These are phyloP conservation scores for Tetragonia tetragonoides DNA, from an alignment of 148 eudicot genomes.

Conservation along the genomic window DNA sequence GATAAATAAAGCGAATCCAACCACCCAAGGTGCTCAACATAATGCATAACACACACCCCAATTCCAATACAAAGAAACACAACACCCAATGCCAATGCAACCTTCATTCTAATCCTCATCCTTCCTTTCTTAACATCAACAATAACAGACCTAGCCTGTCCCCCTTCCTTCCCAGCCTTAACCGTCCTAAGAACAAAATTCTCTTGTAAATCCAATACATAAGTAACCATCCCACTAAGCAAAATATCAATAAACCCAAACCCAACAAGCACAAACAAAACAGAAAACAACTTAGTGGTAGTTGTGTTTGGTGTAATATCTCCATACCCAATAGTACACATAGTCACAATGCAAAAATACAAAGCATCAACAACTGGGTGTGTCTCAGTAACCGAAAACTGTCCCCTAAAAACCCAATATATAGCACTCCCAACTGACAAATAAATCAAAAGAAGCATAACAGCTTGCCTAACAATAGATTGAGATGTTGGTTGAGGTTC, in stretches of 20 bases:
- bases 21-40: conserved; percentile 72
- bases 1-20: conserved; percentile 85
- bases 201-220: conserved; percentile 91
- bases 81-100: conserved; percentile 82
- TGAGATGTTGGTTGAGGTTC: conserved; percentile 42
- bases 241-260: conserved; percentile 92
- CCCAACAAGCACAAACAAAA: conserved; percentile 85
- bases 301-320: conserved; percentile 88
- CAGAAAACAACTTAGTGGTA: conserved; percentile 70
- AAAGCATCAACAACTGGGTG: conserved; percentile 91
- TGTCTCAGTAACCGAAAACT: conserved; percentile 60
- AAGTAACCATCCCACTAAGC: conserved; percentile 89
- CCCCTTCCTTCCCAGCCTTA: conserved; percentile 42
- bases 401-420: conserved; percentile 47
- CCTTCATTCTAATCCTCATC: conserved; percentile 98
- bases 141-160: conserved; percentile 42
- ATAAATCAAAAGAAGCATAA: conserved; percentile 60
- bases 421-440: conserved; percentile 67
- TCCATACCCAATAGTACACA: conserved; percentile 99
- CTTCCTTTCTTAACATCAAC: conserved; percentile 89
- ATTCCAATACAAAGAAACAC: conserved; percentile 86
- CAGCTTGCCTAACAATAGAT: conserved; percentile 64
- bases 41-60: conserved; percentile 75
- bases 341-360: conserved; percentile 92
- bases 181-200: conserved; percentile 62